These are phyloP conservation scores for Priceomyces melissophilus DNA, from an alignment of 805 yeast species.

Conservation along the genomic window DNA sequence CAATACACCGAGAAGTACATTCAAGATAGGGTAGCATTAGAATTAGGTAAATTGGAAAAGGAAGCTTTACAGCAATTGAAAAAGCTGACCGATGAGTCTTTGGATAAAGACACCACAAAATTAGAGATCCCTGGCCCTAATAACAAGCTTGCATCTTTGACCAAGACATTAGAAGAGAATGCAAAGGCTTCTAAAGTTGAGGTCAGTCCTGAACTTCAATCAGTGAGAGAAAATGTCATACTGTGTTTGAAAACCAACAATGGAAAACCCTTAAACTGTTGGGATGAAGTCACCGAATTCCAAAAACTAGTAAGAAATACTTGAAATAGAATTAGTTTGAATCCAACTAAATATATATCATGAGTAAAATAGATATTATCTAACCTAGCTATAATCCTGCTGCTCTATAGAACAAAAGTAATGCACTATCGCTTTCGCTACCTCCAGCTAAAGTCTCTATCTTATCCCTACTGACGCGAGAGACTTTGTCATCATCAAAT, in stretches of 20 bases:
- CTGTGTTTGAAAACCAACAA: constrained; percentile 60
- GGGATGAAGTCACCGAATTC: constrained; percentile 74
- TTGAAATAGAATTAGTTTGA: constrained; percentile 18
- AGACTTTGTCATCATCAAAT: constrained; percentile 90
- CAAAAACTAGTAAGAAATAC: constrained; percentile 53
- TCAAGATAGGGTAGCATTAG: constrained; percentile 60
- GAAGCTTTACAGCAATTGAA: constrained; percentile 53
- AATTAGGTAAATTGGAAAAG: constrained; percentile 51
- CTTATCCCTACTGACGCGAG: constrained; percentile 71
- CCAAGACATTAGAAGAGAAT: constrained; percentile 32
- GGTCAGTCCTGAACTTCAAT: constrained; percentile 36
- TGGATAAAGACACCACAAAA: constrained; percentile 29
- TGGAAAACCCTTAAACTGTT: constrained; percentile 71
- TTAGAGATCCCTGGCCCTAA: constrained; percentile 29
- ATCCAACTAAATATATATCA: neutral
- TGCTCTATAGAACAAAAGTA: constrained; percentile 81
- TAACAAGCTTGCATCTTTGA: constrained; percentile 41
- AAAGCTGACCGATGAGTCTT: constrained; percentile 41
- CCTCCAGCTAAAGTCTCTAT: constrained; percentile 92
- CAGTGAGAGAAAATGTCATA: constrained; percentile 49
- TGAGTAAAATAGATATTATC: neutral
- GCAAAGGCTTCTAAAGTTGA: constrained; percentile 29
- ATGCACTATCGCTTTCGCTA: constrained; percentile 95
- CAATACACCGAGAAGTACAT: constrained; percentile 65
- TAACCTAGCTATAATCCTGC: constrained; percentile 48